Conservation (phyloP, 148 eudicot species). For the Vaccinium vitisidaea region DNA sequence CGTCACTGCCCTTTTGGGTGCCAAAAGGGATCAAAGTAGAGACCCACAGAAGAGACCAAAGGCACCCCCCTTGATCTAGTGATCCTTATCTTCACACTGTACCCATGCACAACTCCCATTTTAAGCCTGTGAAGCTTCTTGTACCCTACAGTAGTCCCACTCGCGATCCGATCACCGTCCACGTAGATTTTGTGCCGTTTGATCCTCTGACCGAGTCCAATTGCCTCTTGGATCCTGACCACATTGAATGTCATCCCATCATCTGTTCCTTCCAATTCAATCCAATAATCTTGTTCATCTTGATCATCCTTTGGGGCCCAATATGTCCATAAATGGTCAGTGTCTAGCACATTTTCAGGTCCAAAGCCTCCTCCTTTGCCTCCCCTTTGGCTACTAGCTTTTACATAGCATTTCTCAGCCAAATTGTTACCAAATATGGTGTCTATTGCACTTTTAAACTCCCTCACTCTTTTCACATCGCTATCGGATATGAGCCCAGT, state of each 20-base stretch:
- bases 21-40: constrained; percentile 83
- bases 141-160: constrained; percentile 75
- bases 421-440: constrained; percentile 60
- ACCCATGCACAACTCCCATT: constrained; percentile 38
- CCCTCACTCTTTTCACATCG: constrained; percentile 50
- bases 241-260: constrained; percentile 57
- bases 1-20: constrained; percentile 31
- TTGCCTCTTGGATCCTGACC: constrained; percentile 80
- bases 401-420: constrained; percentile 40
- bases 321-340: constrained; percentile 79
- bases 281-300: constrained; percentile 45
- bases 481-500: constrained; percentile 65
- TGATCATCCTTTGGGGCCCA: constrained; percentile 69
- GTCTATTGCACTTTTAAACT: constrained; percentile 56
- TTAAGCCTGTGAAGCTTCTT: constrained; percentile 81
- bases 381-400: constrained; percentile 75
- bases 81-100: constrained; percentile 48
- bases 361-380: constrained; percentile 52
- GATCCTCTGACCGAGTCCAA: constrained; percentile 87
- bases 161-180: constrained; percentile 48
- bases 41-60: constrained; percentile 74
- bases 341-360: constrained; percentile 58
- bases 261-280: constrained; percentile 41
- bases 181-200: constrained; percentile 57
- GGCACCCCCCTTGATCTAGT: constrained; percentile 59